Evolutionary conservation across 768 basidiomycete species (phyloP), one percentile per base, ranked within the genome.

Genomic region (Macrolepiota dolichaula): DNA sequence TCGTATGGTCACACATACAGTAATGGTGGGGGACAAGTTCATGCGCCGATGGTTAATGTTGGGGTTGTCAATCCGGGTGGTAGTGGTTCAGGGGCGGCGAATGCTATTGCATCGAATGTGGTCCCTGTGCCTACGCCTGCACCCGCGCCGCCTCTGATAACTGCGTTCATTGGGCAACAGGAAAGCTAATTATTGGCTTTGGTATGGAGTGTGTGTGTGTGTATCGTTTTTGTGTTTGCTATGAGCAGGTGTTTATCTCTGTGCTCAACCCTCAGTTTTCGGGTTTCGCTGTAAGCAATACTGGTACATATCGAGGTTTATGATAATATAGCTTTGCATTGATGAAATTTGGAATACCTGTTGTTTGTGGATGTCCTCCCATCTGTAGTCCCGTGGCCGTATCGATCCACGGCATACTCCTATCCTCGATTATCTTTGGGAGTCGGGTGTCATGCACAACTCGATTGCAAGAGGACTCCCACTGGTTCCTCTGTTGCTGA

Each of bases 161-260:
- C 59, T n/a, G 51, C 51, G 11, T 52, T 60, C 38, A 42, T 60
- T 19, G 51, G 59, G 15, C 59, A 60, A 22, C 51, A 53, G 15
- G 51, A 53, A 11, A 53, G 59, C 36, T 60, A 42, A 60, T 35
- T 15, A n/a, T 54, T 17, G 42, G 19, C 19, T 9, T 44, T 44
- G n/a, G n/a, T n/a, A 19, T 44, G 42, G 15, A n/a, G 6, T 44
- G 42, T 17, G 42, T 1, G 13, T 40, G 40, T 17, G 13, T 40
- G 4, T 40, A 40, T 44, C 1, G 0, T 44, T 6, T 32, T 32
- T 3, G 29, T 32, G 29, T 32, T 32, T 7, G 7, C 29, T 32
- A 32, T 7, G 29, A 32, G 29, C 29, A 32, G 15, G 42, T 44
- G 42, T 44, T 44, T 44, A 44, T 44, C 17, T 44, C 15, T 19